Percentiles rank a stretch among this genome's conserved stretches.
Evolutionary conservation across 202 grass and related monocot genomes (phyloP).

Genomic region (Setaria viridis): DNA sequence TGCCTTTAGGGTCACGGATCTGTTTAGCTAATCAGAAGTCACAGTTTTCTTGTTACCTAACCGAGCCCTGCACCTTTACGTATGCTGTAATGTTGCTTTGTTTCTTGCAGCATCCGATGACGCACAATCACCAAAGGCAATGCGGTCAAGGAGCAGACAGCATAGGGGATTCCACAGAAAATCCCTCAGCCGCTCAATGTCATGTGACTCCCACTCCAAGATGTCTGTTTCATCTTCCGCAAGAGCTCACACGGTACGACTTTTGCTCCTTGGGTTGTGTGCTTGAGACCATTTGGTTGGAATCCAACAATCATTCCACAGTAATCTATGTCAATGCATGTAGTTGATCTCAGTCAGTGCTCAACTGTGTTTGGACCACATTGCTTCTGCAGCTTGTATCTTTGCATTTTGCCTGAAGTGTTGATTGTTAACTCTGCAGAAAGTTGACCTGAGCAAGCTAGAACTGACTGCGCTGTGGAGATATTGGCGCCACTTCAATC

Average conservation of each 20-base stretch:
- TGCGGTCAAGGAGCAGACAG: constrained; percentile 64
- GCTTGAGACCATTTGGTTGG: constrained; percentile 29
- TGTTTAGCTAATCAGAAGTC: constrained; percentile 20
- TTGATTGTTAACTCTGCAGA: constrained; percentile 54
- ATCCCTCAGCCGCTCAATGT: constrained; percentile 69
- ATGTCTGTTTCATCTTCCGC: constrained; percentile 65
- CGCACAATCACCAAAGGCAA: constrained; percentile 62
- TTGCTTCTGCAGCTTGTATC: constrained; percentile 11
- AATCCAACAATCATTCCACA: neutral
- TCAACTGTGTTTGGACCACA: constrained; percentile 18
- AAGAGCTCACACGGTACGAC: constrained; percentile 58
- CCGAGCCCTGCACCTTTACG: constrained; percentile 10
- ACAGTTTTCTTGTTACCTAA: constrained; percentile 10
- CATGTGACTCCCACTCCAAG: constrained; percentile 81
- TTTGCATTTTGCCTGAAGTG: constrained; percentile 30
- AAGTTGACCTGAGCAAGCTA: constrained; percentile 90
- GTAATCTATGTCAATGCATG: constrained; percentile 6
- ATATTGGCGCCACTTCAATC: constrained; percentile 91
- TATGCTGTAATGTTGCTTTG: constrained; percentile 18
- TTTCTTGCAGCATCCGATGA: constrained; percentile 63
- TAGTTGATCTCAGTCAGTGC: constrained; percentile 3
- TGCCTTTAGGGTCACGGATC: neutral
- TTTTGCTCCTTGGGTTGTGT: constrained; percentile 21
- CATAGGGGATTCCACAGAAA: constrained; percentile 65
- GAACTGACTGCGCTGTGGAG: constrained; percentile 81